Percentiles rank a stretch among this genome's conserved stretches.
Conservation (phyloP, 202 grass and related monocot genomes). For the Miscanthus sacchariflorus region DNA sequence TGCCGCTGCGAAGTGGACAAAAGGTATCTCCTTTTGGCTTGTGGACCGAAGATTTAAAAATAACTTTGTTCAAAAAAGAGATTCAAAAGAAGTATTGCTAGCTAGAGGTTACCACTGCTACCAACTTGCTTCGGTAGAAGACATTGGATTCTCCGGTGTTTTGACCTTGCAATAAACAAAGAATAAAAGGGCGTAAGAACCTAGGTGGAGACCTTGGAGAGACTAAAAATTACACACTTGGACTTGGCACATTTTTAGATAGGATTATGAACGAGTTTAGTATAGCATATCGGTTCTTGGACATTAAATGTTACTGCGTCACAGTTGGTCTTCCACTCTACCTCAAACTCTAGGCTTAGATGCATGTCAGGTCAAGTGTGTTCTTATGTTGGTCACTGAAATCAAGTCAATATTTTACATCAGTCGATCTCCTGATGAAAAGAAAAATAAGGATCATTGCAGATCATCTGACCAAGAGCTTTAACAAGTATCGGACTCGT, state of each 20-base stretch:
- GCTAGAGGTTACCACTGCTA: background rate
- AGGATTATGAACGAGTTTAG: background rate
- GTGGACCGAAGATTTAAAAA: background rate
- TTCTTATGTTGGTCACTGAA: conserved; percentile 18
- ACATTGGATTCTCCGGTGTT: conserved; percentile 60
- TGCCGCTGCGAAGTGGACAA: conserved; percentile 28
- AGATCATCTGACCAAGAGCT: conserved; percentile 19
- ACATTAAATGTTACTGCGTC: conserved; percentile 15
- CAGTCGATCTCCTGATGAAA: conserved; percentile 6
- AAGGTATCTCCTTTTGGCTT: conserved; percentile 37
- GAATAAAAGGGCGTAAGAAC: conserved; percentile 14
- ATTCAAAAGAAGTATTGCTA: background rate
- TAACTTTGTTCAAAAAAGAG: background rate
- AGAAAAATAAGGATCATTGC: background rate
- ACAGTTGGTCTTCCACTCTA: background rate
- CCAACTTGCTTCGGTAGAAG: conserved; percentile 54
- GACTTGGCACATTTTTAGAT: conserved; percentile 33
- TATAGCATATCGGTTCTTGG: background rate
- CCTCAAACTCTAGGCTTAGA: background rate
- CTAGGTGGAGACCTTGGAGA: conserved; percentile 51
- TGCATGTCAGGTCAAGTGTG: background rate
- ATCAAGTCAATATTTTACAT: conserved; percentile 16
- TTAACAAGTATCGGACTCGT: background rate
- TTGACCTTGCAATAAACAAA: conserved; percentile 60
- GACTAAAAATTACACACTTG: conserved; percentile 51